Evolutionary conservation across 1,284 basidiomycete genomes (phyloP), one percentile per base, ranked within the genome.

Genomic region (Pisolithus thermaeus): DNA sequence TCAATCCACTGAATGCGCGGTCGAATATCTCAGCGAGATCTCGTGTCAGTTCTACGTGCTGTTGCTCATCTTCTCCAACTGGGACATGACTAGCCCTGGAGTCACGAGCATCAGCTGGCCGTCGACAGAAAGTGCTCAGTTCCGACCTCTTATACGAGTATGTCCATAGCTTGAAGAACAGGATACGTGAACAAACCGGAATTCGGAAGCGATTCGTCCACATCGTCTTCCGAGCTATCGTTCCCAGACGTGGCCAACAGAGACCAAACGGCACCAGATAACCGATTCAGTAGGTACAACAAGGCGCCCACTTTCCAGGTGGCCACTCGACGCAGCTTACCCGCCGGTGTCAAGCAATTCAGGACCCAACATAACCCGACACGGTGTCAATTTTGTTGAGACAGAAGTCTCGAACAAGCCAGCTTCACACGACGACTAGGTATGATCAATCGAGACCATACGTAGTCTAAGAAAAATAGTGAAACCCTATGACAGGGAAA

Each of bases 11-110:
- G 62, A 79, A 85, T 57, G 77, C 77, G 4, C 83, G 77, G 64
- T 97, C 97, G 72, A 96, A 97, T 7, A 73, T 72, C 27, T 91
- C 83, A 0, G 90, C 93, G 8, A 97, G 70, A 62, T 95, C 92
- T 36, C 92, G 80, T 25, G 83, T 79, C 1, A 98, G 79, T 65
- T 97, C 93, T 27, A 97, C 78, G 61, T 98, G 95, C 70, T 98
- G 95, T 35, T 84, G 81, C 67, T 97, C 95, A 65, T 98, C n/a
- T 62, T 97, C 92, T 22, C 95, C 95, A 2, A 97, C 93, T 0
- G 95, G 95, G 0, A 98, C 90, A 65, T 95, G 89, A 0, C 93
- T 97, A 2, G 92, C 81, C 59, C 91, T 93, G 53, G 1, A 12
- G 16, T 1, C 27, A 20, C 30, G 25, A 12, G 23, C 54, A 39